A percentile compares a stretch with the other conserved stretches of the same genome.
phyloP scores from a whole-genome alignment of 495 filamentous ascomycete genomes.

The Annulohypoxylon bovei region DNA sequence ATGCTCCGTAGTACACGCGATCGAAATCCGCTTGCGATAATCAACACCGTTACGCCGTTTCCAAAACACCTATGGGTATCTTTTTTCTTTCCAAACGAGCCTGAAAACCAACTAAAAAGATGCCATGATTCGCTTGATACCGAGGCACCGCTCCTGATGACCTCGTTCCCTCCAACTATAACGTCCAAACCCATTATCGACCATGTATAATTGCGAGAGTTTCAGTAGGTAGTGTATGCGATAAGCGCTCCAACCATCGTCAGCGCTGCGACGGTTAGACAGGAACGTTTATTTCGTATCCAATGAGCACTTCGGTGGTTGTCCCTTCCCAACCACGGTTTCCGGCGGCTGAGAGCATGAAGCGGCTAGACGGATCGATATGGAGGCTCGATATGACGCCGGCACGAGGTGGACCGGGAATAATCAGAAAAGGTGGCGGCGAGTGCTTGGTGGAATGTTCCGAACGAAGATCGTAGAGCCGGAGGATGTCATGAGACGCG shows the following conservation, averaged over 20 bases:
- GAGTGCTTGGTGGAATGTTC: slow-evolving; percentile 72
- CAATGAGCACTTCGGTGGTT: slow-evolving; percentile 88
- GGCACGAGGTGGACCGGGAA: slow-evolving; percentile 88
- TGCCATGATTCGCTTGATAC: background rate
- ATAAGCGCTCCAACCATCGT: background rate
- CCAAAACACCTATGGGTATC: slow-evolving; percentile 31
- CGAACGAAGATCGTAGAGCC: slow-evolving; percentile 88
- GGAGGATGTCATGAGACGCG: slow-evolving; percentile 92
- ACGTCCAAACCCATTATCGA: background rate
- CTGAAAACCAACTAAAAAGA: background rate
- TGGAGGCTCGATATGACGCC: slow-evolving; percentile 87
- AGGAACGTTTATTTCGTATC: slow-evolving; percentile 80
- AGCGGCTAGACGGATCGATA: slow-evolving; percentile 86
- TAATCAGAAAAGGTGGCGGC: slow-evolving; percentile 90
- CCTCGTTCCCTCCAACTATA: background rate
- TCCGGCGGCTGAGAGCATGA: slow-evolving; percentile 89
- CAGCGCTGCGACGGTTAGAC: background rate
- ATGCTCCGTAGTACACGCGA: background rate
- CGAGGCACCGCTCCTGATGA: background rate
- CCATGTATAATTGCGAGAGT: background rate
- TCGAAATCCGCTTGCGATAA: background rate
- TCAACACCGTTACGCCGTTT: slow-evolving; percentile 17
- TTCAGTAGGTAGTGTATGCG: background rate
- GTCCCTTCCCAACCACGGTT: slow-evolving; percentile 97
- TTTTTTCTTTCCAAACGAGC: background rate